phyloP scores from a whole-genome alignment of 331 rosid genomes.

The Cydonia oblonga region DNA sequence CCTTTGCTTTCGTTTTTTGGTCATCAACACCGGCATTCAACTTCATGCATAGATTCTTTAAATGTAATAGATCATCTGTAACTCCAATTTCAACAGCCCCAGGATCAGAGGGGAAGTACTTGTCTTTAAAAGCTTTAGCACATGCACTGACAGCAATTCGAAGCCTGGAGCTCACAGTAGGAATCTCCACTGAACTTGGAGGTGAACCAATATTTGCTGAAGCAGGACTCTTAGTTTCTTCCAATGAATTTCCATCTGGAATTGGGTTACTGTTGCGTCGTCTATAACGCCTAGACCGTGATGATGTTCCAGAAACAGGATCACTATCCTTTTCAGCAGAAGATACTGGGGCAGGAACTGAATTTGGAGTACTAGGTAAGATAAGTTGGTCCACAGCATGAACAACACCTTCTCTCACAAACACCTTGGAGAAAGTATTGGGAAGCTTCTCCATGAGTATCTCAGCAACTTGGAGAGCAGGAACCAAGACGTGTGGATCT shows the following conservation, averaged over 20 bases:
- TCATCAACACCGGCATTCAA: constrained; percentile 71
- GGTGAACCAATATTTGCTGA: constrained; percentile 63
- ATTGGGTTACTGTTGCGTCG: constrained; percentile 64
- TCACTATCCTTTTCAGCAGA: constrained; percentile 68
- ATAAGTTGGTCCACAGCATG: constrained; percentile 96
- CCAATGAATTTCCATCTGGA: constrained; percentile 63
- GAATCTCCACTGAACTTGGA: constrained; percentile 63
- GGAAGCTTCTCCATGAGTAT: constrained; percentile 98
- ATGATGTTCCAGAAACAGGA: constrained; percentile 49
- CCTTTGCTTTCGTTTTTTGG: constrained; percentile 63
- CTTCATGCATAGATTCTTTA: constrained; percentile 72
- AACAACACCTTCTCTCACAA: constrained; percentile 91
- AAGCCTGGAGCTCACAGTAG: constrained; percentile 55
- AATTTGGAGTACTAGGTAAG: constrained; percentile 44
- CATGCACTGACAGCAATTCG: constrained; percentile 66
- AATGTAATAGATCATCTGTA: constrained; percentile 74
- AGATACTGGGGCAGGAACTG: constrained; percentile 42
- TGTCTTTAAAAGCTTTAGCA: constrained; percentile 80
- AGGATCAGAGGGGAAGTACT: constrained; percentile 74
- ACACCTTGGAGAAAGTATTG: constrained; percentile 74
- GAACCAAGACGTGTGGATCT: constrained; percentile 85
- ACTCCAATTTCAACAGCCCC: constrained; percentile 75
- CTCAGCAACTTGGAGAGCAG: constrained; percentile 94
- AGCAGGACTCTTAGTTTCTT: constrained; percentile 53
- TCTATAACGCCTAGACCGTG: constrained; percentile 83